These are phyloP conservation scores for Cladosporium oxysporum DNA, from an alignment of 2,329 filamentous ascomycete species.

Conservation along the genomic window DNA sequence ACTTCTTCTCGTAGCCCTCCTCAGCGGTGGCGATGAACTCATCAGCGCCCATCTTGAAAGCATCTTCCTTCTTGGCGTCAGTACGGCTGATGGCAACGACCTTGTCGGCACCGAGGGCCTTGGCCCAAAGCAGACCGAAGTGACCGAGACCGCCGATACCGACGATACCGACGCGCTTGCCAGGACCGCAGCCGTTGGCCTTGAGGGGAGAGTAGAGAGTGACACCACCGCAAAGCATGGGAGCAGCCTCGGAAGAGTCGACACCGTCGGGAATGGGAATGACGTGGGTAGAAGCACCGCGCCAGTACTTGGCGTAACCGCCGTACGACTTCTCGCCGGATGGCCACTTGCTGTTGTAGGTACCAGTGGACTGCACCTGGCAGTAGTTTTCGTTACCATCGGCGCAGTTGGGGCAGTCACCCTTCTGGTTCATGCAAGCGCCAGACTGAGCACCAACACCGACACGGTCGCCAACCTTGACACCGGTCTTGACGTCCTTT, in stretches of 20 bases:
- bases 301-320: conserved; percentile 57
- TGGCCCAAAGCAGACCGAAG: conserved; percentile 68
- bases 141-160: conserved; percentile 71
- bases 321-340: conserved; percentile 65
- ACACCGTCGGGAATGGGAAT: conserved; percentile 55
- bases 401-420: conserved; percentile 54
- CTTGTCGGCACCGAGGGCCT: conserved; percentile 66
- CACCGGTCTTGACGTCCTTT: conserved; percentile 27
- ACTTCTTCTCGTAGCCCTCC: conserved; percentile 59
- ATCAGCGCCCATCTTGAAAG: conserved; percentile 61
- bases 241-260: conserved; percentile 55
- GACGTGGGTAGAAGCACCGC: conserved; percentile 59
- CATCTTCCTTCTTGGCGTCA: conserved; percentile 59
- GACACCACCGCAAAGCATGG: conserved; percentile 74
- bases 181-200: conserved; percentile 65
- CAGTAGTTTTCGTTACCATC: conserved; percentile 47
- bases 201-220: conserved; percentile 70
- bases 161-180: conserved; percentile 57
- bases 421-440: conserved; percentile 42
- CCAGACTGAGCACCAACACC: conserved; percentile 53
- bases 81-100: conserved; percentile 65
- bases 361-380: conserved; percentile 11
- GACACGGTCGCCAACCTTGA: conserved; percentile 42
- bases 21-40: conserved; percentile 55
- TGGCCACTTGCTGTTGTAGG: conserved; percentile 44